Conservation (phyloP, 176 grass and related monocot species). For the Avena eriantha region DNA sequence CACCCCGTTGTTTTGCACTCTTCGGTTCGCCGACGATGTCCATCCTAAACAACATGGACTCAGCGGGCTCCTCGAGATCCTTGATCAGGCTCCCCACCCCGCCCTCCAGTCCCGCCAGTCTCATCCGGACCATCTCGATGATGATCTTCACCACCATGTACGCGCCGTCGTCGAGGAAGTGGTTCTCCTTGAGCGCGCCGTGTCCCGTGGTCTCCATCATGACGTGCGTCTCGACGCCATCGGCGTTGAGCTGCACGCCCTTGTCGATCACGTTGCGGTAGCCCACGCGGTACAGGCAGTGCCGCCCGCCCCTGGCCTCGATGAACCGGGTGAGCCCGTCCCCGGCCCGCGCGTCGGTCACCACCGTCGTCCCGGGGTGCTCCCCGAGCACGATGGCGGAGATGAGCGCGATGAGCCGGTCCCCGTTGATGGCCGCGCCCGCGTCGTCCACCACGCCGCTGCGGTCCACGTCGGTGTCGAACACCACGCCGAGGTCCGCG, state of each 20-base stretch:
- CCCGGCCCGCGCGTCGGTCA: constrained; percentile 75
- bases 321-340: constrained; percentile 74
- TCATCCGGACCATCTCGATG: constrained; percentile 82
- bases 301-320: constrained; percentile 55
- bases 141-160: constrained; percentile 94
- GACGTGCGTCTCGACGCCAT: constrained; percentile 76
- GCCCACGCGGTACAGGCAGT: constrained; percentile 86
- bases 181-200: constrained; percentile 78
- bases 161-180: constrained; percentile 88
- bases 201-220: constrained; percentile 97
- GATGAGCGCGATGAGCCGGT: constrained; percentile 84
- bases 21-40: constrained; percentile 67
- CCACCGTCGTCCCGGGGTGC: constrained; percentile 72
- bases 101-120: constrained; percentile 48
- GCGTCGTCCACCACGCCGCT: constrained; percentile 71
- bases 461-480: constrained; percentile 92
- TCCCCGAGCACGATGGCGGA: constrained; percentile 68
- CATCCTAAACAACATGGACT: constrained; percentile 71
- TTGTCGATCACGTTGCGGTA: constrained; percentile 92
- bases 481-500: constrained; percentile 83
- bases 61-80: constrained; percentile 70
- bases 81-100: constrained; percentile 64
- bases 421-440: constrained; percentile 67
- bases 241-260: constrained; percentile 69
- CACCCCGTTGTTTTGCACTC: constrained; percentile 62